Conservation (phyloP, 1,139 yeast genomes). For the Kodamaea ohmeri region DNA sequence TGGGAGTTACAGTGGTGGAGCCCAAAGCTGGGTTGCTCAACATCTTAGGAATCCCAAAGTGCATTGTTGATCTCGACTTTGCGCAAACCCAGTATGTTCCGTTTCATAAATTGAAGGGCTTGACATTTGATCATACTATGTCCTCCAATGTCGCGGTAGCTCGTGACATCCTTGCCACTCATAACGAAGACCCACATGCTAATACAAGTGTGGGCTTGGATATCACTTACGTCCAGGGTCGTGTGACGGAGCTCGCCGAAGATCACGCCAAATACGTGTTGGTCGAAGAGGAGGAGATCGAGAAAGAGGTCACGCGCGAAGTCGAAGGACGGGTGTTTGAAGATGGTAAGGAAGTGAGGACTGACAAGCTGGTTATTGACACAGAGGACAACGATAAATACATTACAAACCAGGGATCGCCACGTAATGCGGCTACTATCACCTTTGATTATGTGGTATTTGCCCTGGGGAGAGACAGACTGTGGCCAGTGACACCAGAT, state of each 20-base stretch:
- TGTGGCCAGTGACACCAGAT: constrained; percentile 54
- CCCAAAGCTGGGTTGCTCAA: constrained; percentile 54
- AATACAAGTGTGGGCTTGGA: constrained; percentile 19
- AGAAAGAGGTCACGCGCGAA: not conserved
- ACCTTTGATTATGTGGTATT: constrained; percentile 49
- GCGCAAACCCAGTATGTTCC: constrained; percentile 44
- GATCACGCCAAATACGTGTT: constrained; percentile 25
- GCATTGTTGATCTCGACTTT: constrained; percentile 46
- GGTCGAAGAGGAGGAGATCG: constrained; percentile 11
- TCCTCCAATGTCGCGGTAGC: constrained; percentile 22
- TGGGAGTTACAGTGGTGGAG: constrained; percentile 45
- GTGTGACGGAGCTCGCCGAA: constrained; percentile 30
- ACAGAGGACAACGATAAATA: not conserved
- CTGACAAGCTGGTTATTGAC: not conserved
- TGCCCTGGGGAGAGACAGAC: constrained; percentile 51
- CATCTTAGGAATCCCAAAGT: constrained; percentile 49
- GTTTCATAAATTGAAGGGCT: constrained; percentile 28
- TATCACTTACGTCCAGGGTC: constrained; percentile 41
- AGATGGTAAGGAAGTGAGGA: not conserved
- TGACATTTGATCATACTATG: constrained; percentile 30
- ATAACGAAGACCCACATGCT: constrained; percentile 14
- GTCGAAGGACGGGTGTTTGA: not conserved
- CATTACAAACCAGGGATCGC: not conserved
- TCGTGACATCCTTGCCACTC: constrained; percentile 13
- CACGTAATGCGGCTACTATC: constrained; percentile 20